These are phyloP conservation scores for Botrytis byssoidea DNA, from an alignment of 2,329 filamentous ascomycete species.

Conservation along the genomic window DNA sequence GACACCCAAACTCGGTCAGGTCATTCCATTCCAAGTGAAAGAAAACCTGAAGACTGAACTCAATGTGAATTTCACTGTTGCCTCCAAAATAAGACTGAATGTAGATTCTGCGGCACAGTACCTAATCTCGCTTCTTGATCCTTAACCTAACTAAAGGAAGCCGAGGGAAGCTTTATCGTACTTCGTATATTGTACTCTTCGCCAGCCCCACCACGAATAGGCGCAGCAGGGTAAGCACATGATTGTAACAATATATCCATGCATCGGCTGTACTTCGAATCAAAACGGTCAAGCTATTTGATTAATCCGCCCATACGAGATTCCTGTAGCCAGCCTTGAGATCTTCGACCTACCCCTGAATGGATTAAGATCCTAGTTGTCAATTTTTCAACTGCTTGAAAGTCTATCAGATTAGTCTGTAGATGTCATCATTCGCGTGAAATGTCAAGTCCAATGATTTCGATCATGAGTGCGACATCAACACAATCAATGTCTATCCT, in stretches of 20 bases:
- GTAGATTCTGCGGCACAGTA: not conserved
- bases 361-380: not conserved
- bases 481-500: not conserved
- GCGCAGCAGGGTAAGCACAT: not conserved
- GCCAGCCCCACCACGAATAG: not conserved
- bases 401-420: not conserved
- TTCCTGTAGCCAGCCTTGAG: not conserved
- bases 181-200: not conserved
- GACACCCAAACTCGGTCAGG: not conserved
- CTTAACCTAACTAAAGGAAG: not conserved
- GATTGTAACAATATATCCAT: not conserved
- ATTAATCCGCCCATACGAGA: not conserved
- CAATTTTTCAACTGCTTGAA: not conserved
- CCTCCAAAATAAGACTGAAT: not conserved
- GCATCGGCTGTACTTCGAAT: not conserved
- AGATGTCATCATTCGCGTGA: not conserved
- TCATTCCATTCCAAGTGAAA: not conserved
- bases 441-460: not conserved
- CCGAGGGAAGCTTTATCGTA: not conserved
- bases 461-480: not conserved
- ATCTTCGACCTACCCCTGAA: not conserved
- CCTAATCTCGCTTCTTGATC: not conserved
- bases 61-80: not conserved
- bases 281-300: not conserved
- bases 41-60: not conserved